These are phyloP conservation scores for Herpotrichia juniperi DNA, from an alignment of 2,329 filamentous ascomycete species.

Conservation along the genomic window DNA sequence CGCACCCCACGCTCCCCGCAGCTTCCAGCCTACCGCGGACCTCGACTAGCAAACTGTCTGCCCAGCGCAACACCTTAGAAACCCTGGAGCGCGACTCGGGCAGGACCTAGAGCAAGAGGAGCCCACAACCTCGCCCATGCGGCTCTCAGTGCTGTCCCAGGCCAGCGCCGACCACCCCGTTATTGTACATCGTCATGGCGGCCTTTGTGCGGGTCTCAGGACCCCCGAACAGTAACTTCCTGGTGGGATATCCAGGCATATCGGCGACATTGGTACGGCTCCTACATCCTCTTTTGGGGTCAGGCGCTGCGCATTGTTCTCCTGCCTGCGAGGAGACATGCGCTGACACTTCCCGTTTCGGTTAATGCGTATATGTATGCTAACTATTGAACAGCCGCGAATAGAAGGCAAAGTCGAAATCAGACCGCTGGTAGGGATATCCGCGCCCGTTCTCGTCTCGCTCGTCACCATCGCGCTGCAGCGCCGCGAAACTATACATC, in stretches of 20 bases:
- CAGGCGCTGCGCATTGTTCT: background rate
- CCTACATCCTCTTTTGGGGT: background rate
- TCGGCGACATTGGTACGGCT: conserved; percentile 89
- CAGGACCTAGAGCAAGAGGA: conserved; percentile 16
- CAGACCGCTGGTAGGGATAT: conserved; percentile 81
- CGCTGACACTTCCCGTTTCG: background rate
- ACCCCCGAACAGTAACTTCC: conserved; percentile 94
- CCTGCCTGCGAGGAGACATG: background rate
- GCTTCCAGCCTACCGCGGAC: conserved; percentile 26
- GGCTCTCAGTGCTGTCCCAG: conserved; percentile 37
- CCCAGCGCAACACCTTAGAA: conserved; percentile 13
- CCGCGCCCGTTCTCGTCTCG: conserved; percentile 87
- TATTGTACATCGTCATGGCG: conserved; percentile 52
- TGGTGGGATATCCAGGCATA: conserved; percentile 97
- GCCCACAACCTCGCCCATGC: conserved; percentile 37
- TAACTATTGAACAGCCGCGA: conserved; percentile 69
- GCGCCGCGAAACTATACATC: conserved; percentile 94
- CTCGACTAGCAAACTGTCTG: conserved; percentile 9
- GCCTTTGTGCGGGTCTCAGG: conserved; percentile 95
- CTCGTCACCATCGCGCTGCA: conserved; percentile 94
- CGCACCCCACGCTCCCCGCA: conserved; percentile 27
- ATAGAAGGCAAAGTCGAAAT: conserved; percentile 99
- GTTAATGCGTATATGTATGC: conserved; percentile 13
- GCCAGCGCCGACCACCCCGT: conserved; percentile 41
- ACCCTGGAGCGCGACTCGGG: conserved; percentile 16